Evolutionary conservation across 345 rosid genomes (phyloP).

Genomic region (Acer saccharum): DNA sequence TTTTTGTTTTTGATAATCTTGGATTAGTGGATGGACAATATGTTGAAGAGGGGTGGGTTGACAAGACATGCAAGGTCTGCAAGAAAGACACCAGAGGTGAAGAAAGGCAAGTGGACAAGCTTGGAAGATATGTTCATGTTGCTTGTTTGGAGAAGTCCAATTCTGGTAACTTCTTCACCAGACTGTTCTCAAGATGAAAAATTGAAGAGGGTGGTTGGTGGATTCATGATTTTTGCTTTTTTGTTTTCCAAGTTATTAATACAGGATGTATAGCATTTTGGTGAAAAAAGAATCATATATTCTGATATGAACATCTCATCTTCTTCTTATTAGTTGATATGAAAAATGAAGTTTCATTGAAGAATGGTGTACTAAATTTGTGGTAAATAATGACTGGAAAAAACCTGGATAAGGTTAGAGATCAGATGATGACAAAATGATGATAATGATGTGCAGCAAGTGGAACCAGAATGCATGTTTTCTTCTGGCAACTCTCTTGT

Average conservation of each 20-base stretch:
- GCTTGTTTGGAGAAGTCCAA: slow-evolving; percentile 63
- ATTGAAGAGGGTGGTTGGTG: background rate
- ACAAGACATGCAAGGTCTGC: slow-evolving; percentile 89
- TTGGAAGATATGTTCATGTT: slow-evolving; percentile 77
- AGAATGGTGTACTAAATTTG: background rate
- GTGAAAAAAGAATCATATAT: background rate
- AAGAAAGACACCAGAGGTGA: slow-evolving; percentile 85
- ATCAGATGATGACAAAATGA: background rate
- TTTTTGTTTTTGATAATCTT: background rate
- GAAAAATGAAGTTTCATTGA: too few relatives aligned
- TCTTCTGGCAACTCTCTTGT: background rate
- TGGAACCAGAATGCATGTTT: background rate
- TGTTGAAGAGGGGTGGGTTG: slow-evolving; percentile 84
- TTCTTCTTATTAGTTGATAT: too few relatives aligned
- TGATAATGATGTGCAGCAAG: background rate
- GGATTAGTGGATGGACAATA: slow-evolving; percentile 72
- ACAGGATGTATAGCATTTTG: background rate
- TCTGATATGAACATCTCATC: background rate
- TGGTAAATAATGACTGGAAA: background rate
- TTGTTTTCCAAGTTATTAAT: background rate
- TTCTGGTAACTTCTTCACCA: slow-evolving; percentile 76
- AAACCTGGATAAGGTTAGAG: background rate
- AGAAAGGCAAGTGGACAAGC: slow-evolving; percentile 71
- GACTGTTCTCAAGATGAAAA: slow-evolving; percentile 58
- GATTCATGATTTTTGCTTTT: background rate